phyloP scores from a whole-genome alignment of 768 basidiomycete species.

The Ramaria sp. region DNA sequence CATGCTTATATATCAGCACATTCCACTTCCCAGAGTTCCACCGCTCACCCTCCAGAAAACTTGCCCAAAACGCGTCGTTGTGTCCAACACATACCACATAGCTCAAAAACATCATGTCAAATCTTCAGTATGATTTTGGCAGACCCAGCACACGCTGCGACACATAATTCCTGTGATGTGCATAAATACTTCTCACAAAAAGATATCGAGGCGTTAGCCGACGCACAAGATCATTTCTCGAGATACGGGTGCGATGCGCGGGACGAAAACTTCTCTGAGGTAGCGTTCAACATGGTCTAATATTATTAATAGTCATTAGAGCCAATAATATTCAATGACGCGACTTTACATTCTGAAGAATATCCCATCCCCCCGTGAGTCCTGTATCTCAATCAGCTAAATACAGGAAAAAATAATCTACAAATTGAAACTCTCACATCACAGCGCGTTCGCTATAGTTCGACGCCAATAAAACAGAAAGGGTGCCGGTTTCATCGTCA shows the following conservation, averaged over 20 bases:
- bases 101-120: no score
- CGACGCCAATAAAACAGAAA: no score
- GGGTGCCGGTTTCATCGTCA: background rate
- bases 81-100: no score
- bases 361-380: constrained; percentile 15
- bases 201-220: background rate
- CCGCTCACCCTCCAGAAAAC: no score
- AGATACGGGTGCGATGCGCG: constrained; percentile 12
- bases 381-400: background rate
- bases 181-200: no score
- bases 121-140: background rate
- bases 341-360: constrained; percentile 11
- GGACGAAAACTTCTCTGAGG: constrained; percentile 12
- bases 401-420: background rate
- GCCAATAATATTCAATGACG: background rate
- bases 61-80: no score
- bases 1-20: no score
- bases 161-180: constrained; percentile 1
- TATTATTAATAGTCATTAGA: background rate
- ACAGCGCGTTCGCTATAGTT: constrained; percentile 7
- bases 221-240: constrained; percentile 11
- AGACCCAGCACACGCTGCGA: constrained; percentile 6
- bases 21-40: no score
- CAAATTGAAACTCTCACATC: background rate
- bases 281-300: constrained; percentile 9